phyloP scores from a whole-genome alignment of 1,139 yeast species.

The Candida labiduridarum region DNA sequence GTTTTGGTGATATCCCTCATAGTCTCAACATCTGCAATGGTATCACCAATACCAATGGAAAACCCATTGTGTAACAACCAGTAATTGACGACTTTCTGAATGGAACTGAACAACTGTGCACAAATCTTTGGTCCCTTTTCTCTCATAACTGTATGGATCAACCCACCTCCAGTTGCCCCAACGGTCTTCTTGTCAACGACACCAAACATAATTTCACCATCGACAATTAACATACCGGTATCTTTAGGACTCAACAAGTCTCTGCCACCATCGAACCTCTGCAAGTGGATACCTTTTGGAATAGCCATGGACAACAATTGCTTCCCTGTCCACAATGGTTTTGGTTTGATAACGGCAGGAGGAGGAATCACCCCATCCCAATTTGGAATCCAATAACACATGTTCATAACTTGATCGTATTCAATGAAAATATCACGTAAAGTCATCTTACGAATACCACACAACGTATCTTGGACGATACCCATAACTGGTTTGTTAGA shows the following conservation, averaged over 20 bases:
- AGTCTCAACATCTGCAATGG: conserved; percentile 96
- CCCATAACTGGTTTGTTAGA: conserved; percentile 99
- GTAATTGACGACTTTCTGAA: conserved; percentile 93
- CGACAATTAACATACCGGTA: conserved; percentile 87
- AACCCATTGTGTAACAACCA: conserved; percentile 97
- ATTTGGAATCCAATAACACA: conserved; percentile 95
- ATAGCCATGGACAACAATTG: conserved; percentile 89
- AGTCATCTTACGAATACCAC: conserved; percentile 97
- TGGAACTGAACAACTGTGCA: conserved; percentile 87
- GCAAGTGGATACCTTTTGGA: conserved; percentile 93
- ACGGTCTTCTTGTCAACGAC: conserved; percentile 97
- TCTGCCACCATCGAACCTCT: conserved; percentile 88
- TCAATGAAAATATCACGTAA: conserved; percentile 86
- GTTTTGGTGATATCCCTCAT: conserved; percentile 93
- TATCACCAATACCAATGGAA: conserved; percentile 99
- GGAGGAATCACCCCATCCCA: conserved; percentile 99
- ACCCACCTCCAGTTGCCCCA: conserved; percentile 98
- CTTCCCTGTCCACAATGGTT: conserved; percentile 97
- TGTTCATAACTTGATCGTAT: conserved; percentile 93
- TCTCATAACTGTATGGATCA: conserved; percentile 95
- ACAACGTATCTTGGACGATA: conserved; percentile 96
- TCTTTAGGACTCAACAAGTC: conserved; percentile 86
- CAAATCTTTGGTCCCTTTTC: conserved; percentile 94
- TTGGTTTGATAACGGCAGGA: conserved; percentile 92
- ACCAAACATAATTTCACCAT: conserved; percentile 95